A percentile compares a stretch with the other conserved stretches of the same genome.
Evolutionary conservation across 164 flowering plant genomes (phyloP).

Genomic region (Magnolia sinica): DNA sequence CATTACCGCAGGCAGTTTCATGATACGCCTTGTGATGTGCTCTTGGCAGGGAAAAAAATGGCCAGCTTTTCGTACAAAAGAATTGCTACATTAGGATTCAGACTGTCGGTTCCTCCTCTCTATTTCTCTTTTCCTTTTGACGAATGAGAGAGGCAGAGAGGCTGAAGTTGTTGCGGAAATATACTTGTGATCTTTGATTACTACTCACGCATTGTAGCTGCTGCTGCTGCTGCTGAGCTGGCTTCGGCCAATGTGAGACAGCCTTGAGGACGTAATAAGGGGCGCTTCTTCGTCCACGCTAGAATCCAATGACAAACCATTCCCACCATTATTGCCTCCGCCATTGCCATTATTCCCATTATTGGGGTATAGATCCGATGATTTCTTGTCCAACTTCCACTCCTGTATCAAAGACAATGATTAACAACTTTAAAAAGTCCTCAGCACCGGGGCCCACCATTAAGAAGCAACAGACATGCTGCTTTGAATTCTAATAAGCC

Average conservation of each 20-base stretch:
- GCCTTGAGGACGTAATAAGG: slow-evolving; percentile 49
- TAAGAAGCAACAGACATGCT: too few relatives aligned
- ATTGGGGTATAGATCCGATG: slow-evolving; percentile 60
- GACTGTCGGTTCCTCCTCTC: neutral
- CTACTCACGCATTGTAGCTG: slow-evolving; percentile 26
- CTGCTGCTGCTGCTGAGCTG: slow-evolving; percentile 37
- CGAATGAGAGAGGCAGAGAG: neutral
- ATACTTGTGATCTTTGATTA: neutral
- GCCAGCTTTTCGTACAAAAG: neutral
- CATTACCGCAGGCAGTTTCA: neutral
- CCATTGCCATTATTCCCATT: slow-evolving; percentile 23
- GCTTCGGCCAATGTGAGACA: slow-evolving; percentile 74
- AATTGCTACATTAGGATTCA: neutral
- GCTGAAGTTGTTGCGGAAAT: neutral
- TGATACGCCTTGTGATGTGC: neutral
- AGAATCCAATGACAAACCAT: slow-evolving; percentile 30
- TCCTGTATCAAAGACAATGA: slow-evolving; percentile 39
- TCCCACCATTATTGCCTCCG: slow-evolving; percentile 31
- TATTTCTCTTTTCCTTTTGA: neutral
- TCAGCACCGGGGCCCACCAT: neutral
- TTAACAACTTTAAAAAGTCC: neutral
- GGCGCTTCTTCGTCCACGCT: slow-evolving; percentile 77
- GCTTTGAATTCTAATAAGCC: too few relatives aligned
- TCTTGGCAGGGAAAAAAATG: neutral
- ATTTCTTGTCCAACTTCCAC: slow-evolving; percentile 82